Base-by-base conservation (phyloP, 345 rosid genomes). In the Erucastrum elatum region DNA sequence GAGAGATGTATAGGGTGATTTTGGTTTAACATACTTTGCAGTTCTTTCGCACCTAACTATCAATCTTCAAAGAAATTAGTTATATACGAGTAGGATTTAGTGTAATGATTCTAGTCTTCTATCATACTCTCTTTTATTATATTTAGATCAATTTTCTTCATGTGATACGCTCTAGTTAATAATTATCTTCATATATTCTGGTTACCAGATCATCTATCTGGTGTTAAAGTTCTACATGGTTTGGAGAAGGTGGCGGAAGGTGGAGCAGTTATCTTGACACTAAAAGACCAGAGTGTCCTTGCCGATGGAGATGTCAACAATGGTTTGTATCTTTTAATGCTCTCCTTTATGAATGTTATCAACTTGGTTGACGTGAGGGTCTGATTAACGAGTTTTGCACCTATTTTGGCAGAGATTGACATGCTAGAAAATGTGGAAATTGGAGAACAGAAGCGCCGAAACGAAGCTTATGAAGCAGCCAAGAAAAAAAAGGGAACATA, bases 391-490 rank as follows among this genome's bases (percentile, higher is more conserved):
- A 81, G 77, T 35, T 79, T 81, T 75, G 83, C 64, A 71, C 85
- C 70, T 84, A 61, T 72, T 82, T 64, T 82, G 72, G 76, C 98
- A 93, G 98, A 90, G 78, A 77, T 87, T 64, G 99, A 95, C 86
- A 88, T 93, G 99, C 96, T 95, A 64, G 99, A 95, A 88, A 95
- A 95, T 82, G 89, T 87, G 82, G 99, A 95, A 87, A 90, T 95
- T 80, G 99, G 99, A 65, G 97, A 93, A 86, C 99, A 95, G 78
- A 95, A 91, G 86, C 90, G 87, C 13, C 93, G 99, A 6, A 83
- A 87, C 39, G 97, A 91, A 31, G 94, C 98, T 78, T 95, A 95
- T 74, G 87, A 90, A 80, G 96, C 94, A 81, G 91, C 98, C 37
- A 95, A 91, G 87, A 93, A 91, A 78, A 93, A 86, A 83, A 85